Conservation (phyloP, 345 rosid species). For the Litchi chinensis region DNA sequence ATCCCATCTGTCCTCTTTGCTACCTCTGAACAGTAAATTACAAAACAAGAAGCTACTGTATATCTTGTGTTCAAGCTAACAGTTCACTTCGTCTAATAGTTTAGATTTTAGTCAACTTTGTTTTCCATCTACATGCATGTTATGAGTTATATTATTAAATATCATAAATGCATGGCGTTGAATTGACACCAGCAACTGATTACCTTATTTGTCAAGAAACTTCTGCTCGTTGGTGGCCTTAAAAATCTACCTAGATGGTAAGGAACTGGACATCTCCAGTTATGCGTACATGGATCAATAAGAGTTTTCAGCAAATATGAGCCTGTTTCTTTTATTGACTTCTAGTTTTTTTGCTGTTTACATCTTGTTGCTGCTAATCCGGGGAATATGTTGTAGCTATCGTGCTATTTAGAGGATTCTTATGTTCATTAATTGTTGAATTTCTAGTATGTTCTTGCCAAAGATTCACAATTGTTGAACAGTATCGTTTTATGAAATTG, state of each 20-base stretch:
- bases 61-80: not conserved
- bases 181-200: not conserved
- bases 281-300: not conserved
- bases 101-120: not conserved
- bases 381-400: not conserved
- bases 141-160: not conserved
- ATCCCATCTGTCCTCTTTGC: not conserved
- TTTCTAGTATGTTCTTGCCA: not conserved
- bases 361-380: not conserved
- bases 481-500: too few relatives aligned
- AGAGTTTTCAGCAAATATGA: not conserved
- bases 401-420: not conserved
- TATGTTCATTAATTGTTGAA: not conserved
- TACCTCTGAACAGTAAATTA: not conserved
- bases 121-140: not conserved
- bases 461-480: not conserved
- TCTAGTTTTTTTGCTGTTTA: not conserved
- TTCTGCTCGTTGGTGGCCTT: not conserved
- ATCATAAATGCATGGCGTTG: not conserved
- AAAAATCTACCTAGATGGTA: not conserved
- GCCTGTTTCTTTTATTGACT: not conserved
- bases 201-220: not conserved
- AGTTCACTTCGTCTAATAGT: not conserved
- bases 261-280: not conserved
- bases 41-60: not conserved